phyloP scores from a whole-genome alignment of 2,329 filamentous ascomycete genomes.

The Neonectria faginata region DNA sequence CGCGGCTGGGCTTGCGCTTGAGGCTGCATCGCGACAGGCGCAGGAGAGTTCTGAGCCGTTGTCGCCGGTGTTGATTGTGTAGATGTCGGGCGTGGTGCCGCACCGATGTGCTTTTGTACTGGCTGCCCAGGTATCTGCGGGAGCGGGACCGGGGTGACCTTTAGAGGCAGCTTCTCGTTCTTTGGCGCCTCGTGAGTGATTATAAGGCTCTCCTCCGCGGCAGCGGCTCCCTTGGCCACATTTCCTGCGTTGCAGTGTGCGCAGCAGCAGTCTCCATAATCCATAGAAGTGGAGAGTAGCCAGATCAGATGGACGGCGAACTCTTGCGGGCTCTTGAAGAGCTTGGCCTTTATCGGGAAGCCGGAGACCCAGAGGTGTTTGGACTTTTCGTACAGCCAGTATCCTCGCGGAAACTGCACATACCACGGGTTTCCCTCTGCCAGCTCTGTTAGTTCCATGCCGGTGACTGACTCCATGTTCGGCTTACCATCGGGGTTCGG shows the following conservation, averaged over 20 bases:
- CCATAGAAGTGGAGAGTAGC: slow-evolving; percentile 61
- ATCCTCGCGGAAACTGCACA: slow-evolving; percentile 58
- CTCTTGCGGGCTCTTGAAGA: slow-evolving; percentile 65
- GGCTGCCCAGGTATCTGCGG: slow-evolving; percentile 51
- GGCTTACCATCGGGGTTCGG: slow-evolving; percentile 54
- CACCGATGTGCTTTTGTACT: slow-evolving; percentile 48
- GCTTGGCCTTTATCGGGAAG: slow-evolving; percentile 60
- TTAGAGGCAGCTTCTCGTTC: slow-evolving; percentile 44
- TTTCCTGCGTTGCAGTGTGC: slow-evolving; percentile 58
- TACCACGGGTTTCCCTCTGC: slow-evolving; percentile 59
- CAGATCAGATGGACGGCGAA: slow-evolving; percentile 65
- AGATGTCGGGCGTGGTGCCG: slow-evolving; percentile 48
- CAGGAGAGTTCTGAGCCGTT: slow-evolving; percentile 37
- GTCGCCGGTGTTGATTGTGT: slow-evolving; percentile 32
- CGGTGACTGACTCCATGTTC: background rate
- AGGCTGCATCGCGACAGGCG: slow-evolving; percentile 22
- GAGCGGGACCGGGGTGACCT: slow-evolving; percentile 53
- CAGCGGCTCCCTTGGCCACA: slow-evolving; percentile 38
- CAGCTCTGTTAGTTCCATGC: slow-evolving; percentile 28
- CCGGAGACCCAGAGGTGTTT: slow-evolving; percentile 64
- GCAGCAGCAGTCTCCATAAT: slow-evolving; percentile 64
- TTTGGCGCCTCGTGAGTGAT: slow-evolving; percentile 41
- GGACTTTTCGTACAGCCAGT: slow-evolving; percentile 61
- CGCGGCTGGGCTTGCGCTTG: slow-evolving; percentile 25
- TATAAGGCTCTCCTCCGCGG: slow-evolving; percentile 46